phyloP scores from a whole-genome alignment of 139 green algal genomes.

The Auxenochlorella protothecoides region DNA sequence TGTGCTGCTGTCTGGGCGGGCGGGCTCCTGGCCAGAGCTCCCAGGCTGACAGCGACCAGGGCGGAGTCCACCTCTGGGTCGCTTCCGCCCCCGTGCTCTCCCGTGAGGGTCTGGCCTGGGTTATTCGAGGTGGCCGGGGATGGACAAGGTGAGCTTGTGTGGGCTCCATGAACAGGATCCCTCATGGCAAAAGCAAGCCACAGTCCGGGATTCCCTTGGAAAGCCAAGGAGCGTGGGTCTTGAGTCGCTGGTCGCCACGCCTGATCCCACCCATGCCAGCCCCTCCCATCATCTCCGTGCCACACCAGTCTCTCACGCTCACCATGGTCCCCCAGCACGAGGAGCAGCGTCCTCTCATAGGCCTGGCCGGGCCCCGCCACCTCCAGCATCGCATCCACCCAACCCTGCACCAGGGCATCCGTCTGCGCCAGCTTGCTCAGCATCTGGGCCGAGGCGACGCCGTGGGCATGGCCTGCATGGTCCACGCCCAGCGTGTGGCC shows the following conservation, averaged over 20 bases:
- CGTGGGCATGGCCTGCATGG: constrained; percentile 83
- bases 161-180: too few species aligned
- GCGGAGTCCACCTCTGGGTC: constrained; percentile 66
- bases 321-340: constrained; percentile 90
- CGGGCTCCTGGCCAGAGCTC: constrained; percentile 1
- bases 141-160: too few species aligned
- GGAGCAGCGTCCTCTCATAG: constrained; percentile 64
- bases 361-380: constrained; percentile 24
- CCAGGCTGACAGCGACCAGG: constrained; percentile 56
- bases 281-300: too few species aligned
- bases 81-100: constrained; percentile 88
- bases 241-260: too few species aligned
- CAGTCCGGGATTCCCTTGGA: too few species aligned
- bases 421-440: constrained; percentile 74
- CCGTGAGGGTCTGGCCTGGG: constrained; percentile 60
- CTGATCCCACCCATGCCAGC: too few species aligned
- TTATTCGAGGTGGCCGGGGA: too few species aligned
- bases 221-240: too few species aligned
- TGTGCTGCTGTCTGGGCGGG: background rate
- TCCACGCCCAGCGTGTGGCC: constrained; percentile 92
- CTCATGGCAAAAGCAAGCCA: too few species aligned
- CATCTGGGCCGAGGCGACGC: constrained; percentile 61
- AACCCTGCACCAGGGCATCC: constrained; percentile 34
- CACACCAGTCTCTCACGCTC: background rate
- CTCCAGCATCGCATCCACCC: constrained; percentile 27